Evolutionary conservation across 805 yeast genomes (phyloP).

Genomic region (Schwanniomyces occidentalis): DNA sequence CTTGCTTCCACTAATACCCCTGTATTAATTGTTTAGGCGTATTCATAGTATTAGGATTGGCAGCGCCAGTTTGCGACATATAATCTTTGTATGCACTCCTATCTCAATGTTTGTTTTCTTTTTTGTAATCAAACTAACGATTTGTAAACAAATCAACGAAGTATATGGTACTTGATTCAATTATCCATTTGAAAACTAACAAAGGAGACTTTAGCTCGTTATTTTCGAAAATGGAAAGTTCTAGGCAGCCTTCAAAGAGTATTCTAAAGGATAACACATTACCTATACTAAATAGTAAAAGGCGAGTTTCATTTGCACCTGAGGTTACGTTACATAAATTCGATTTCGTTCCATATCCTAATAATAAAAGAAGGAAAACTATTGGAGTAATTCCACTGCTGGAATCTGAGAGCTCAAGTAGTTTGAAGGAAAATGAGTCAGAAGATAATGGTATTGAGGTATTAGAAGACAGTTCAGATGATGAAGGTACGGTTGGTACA

Average conservation of each 20-base stretch:
- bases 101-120: too few relatives aligned
- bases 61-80: too few relatives aligned
- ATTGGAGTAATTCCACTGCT: constrained; percentile 21
- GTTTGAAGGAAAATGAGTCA: background rate
- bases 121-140: too few relatives aligned
- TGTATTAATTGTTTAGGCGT: too few relatives aligned
- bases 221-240: constrained; percentile 1
- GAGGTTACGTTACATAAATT: constrained; percentile 67
- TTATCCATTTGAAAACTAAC: constrained; percentile 1
- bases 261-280: constrained; percentile 24
- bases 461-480: constrained; percentile 26
- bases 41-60: too few relatives aligned
- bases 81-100: too few relatives aligned
- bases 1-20: too few relatives aligned
- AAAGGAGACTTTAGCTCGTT: constrained; percentile 3
- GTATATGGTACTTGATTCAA: too few relatives aligned
- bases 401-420: too few relatives aligned
- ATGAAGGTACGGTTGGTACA: constrained; percentile 15
- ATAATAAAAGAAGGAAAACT: constrained; percentile 25
- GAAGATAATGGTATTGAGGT: constrained; percentile 1
- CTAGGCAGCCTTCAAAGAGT: constrained; percentile 15
- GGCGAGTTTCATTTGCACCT: constrained; percentile 78
- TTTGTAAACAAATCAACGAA: too few relatives aligned
- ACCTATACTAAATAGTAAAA: constrained; percentile 21
- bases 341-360: constrained; percentile 31